Base-by-base conservation (phyloP, 2,329 filamentous ascomycete genomes). In the Aureobasidium namibiae region DNA sequence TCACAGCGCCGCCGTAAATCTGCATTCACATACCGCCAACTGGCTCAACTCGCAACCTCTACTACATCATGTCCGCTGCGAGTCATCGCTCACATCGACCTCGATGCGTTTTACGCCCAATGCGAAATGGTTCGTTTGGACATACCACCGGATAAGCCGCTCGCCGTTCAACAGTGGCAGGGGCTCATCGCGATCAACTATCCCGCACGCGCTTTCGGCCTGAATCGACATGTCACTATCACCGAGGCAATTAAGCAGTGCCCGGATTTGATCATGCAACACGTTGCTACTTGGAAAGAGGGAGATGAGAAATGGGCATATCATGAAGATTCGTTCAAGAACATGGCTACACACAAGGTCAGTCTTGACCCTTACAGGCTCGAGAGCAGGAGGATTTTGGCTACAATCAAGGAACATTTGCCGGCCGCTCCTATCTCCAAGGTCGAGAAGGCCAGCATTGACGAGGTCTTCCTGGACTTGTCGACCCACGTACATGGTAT, bases 111-210 rank as follows among this genome's bases (percentile, higher is more conserved):
- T 74, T 99, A 99, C 72, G 78, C 77, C 3, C 94, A 99, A 77
- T 96, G 91, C 70, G 94, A 99, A 75, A 95, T 92, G 82, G 85
- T 96, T 10, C 85, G 94, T 8, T 80, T 97, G 45, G 86, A 85
- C 13, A 77, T 89, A 11, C 77, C 87, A 14, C 85, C 89, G 62
- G 83, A 90, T 60, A 82, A 85, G 64, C 94, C 94, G 10, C 81
- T 99, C 24, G 94, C 91, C 0, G 94, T 99, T 21, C 92, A 95
- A 70, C 92, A 97, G 78, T 97, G 88, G 88, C 89, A 95, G 73
- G 90, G 89, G 9, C 80, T 99, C 24, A 99, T 99, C 69, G 94
- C 94, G 3, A 85, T 99, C 73, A 99, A 99, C 75, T 99, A 99
- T 69, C 85, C 94, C 2, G 92, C 92, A 5, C 85, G 94, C 16